Percentiles rank a stretch among this genome's conserved stretches.
These are phyloP conservation scores for Penicillium dipodomyicola DNA, from an alignment of 495 filamentous ascomycete species.

Conservation along the genomic window DNA sequence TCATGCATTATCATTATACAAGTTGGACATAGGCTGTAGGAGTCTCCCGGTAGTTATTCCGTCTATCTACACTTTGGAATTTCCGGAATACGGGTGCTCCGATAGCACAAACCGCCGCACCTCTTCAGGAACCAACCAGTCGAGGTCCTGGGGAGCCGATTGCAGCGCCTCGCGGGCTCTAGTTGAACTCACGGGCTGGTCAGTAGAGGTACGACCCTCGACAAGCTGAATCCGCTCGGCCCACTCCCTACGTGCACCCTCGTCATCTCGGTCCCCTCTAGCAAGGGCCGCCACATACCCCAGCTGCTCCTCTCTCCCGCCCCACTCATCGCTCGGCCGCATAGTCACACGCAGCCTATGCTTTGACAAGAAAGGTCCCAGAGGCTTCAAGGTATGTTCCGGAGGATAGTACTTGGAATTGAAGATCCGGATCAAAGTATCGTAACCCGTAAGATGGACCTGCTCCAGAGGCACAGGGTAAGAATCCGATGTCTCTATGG, in stretches of 20 bases:
- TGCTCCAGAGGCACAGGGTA: conserved; percentile 56
- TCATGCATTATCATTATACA: conserved; percentile 9
- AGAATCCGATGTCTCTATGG: conserved; percentile 54
- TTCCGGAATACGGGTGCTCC: conserved; percentile 35
- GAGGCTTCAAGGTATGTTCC: conserved; percentile 48
- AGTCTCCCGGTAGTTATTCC: neutral
- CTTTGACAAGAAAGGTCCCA: conserved; percentile 66
- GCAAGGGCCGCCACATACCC: conserved; percentile 54
- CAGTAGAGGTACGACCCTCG: conserved; percentile 53
- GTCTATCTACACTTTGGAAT: conserved; percentile 1
- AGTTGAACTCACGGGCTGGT: conserved; percentile 72
- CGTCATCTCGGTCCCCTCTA: conserved; percentile 48
- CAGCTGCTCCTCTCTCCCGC: conserved; percentile 55
- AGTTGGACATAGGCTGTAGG: neutral
- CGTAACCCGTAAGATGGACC: conserved; percentile 80
- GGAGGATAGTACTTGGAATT: conserved; percentile 79
- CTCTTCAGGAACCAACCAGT: conserved; percentile 58
- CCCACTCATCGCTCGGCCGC: conserved; percentile 68
- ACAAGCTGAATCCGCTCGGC: conserved; percentile 67
- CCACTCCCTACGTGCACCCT: conserved; percentile 67
- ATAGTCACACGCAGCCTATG: conserved; percentile 71
- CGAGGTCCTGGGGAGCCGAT: conserved; percentile 54
- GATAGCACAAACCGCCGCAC: conserved; percentile 58
- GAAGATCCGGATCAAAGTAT: conserved; percentile 83
- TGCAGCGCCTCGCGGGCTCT: conserved; percentile 64